A percentile compares a stretch with the other conserved stretches of the same genome.
Evolutionary conservation across 139 green algal species (phyloP).

Genomic region (Coelastrella sp.): DNA sequence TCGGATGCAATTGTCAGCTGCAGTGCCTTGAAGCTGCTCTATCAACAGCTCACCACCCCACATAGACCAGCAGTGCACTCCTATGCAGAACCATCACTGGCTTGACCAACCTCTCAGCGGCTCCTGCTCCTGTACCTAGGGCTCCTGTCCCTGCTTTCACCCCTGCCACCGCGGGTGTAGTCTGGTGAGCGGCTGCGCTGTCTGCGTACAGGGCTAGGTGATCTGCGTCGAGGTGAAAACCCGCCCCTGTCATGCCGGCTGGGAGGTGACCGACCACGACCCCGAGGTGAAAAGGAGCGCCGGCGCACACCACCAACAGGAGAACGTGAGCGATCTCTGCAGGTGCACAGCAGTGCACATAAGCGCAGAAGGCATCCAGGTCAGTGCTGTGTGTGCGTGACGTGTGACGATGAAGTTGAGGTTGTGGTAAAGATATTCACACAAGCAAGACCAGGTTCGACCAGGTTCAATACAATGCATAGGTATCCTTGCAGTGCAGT

Average conservation of each 20-base stretch:
- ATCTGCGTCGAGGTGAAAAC: conserved; percentile 1
- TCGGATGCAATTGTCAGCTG: too few relatives aligned
- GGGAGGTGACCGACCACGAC: conserved; percentile 7
- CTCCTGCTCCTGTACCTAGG: conserved; percentile 8
- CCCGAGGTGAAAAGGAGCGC: conserved; percentile 1
- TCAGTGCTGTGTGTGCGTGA: background rate
- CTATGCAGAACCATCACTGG: too few relatives aligned
- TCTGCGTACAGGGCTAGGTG: background rate
- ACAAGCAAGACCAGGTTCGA: too few relatives aligned
- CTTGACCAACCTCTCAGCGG: background rate
- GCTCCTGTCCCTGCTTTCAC: conserved; percentile 1
- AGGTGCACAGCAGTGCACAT: background rate
- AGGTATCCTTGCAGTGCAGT: too few relatives aligned
- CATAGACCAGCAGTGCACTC: too few relatives aligned
- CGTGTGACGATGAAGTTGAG: too few relatives aligned
- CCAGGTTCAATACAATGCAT: too few relatives aligned
- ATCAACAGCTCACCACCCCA: too few relatives aligned
- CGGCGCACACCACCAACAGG: background rate
- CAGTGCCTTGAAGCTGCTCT: too few relatives aligned
- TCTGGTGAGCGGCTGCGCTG: conserved; percentile 26
- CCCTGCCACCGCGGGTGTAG: conserved; percentile 29
- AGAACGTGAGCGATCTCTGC: conserved; percentile 40
- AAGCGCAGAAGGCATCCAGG: background rate
- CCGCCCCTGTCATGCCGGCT: background rate
- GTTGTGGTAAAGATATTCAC: too few relatives aligned